phyloP scores from a whole-genome alignment of 2,329 filamentous ascomycete genomes.

The Myriosclerotinia curreyana region DNA sequence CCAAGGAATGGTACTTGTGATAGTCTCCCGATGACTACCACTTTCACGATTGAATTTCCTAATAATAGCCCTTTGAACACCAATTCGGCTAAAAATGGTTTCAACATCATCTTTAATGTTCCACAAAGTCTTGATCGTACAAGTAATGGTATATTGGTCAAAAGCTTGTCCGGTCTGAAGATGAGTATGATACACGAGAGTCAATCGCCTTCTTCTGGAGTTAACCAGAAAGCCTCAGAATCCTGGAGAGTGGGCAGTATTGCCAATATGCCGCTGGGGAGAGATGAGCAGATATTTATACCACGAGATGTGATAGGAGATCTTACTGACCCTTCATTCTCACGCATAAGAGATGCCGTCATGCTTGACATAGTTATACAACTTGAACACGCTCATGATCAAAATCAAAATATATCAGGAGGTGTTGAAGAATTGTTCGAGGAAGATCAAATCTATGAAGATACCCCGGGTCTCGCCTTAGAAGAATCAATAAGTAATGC shows the following conservation, averaged over 20 bases:
- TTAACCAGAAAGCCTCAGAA: conserved; percentile 42
- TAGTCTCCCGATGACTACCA: conserved; percentile 65
- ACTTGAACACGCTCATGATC: conserved; percentile 33
- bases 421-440: conserved; percentile 30
- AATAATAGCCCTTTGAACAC: conserved; percentile 41
- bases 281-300: conserved; percentile 83
- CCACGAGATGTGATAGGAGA: conserved; percentile 72
- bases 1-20: conserved; percentile 75
- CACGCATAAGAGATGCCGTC: conserved; percentile 68
- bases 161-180: conserved; percentile 55
- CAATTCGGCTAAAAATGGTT: conserved; percentile 27
- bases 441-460: conserved; percentile 26
- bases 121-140: conserved; percentile 49
- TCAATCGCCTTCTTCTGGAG: conserved; percentile 39
- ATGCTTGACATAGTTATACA: conserved; percentile 71
- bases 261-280: conserved; percentile 75
- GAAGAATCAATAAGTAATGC: conserved; percentile 25
- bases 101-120: conserved; percentile 43
- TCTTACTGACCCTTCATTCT: conserved; percentile 80
- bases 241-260: conserved; percentile 75
- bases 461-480: conserved; percentile 11
- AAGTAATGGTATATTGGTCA: conserved; percentile 48
- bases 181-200: conserved; percentile 67
- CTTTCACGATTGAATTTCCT: conserved; percentile 65
- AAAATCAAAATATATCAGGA: conserved; percentile 27